Base-by-base conservation (phyloP, 164 flowering plant genomes). In the Taxillus chinensis region DNA sequence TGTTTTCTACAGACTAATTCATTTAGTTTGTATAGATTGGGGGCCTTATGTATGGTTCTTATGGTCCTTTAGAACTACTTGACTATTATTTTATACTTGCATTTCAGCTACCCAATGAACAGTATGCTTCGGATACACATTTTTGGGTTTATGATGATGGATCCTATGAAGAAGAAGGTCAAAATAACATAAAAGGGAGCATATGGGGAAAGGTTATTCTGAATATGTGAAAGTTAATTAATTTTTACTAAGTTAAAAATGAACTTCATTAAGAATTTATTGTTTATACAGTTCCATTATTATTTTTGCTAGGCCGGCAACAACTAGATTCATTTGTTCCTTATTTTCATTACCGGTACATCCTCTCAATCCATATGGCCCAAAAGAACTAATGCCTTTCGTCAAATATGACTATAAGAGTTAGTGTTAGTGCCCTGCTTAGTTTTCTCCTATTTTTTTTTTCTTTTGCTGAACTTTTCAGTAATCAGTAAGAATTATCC, bases 91-190 rank as follows among this genome's bases (percentile, higher is more conserved):
- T 27, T 27, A 27, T 27, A 27, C 27, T 2, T 27, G 27, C 27
- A 27, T 27, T 27, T 27, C 27, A 27, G 27, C 2, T 27, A 27
- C 27, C 27, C 42, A 73, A 74, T 40, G 77, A 75, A 43, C 82
- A 75, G 46, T 78, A 79, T 55, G 72, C 75, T 37, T 68, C 70
- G 38, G 77, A 73, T 39, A 75, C 79, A 12, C 79, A 75, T 58
- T 75, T 78, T 62, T 78, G 27, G 27, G 27, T 27, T 27, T 27
- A 27, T 27, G 27, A 27, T 27, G 27, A 27, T 27, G 27, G 27
- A 79, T 79, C 64, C 75, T n/a, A 73, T 70, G 57, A 79, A 73
- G 16, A 79, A 57, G 82, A 78, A 67, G 82, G 82, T 54, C 75
- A 73, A 66, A 78, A 78, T 60, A 78, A 78, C 46, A 71, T 75